Base-by-base conservation (phyloP, 2,329 filamentous ascomycete species). In the Pyrenochaeta sp. region DNA sequence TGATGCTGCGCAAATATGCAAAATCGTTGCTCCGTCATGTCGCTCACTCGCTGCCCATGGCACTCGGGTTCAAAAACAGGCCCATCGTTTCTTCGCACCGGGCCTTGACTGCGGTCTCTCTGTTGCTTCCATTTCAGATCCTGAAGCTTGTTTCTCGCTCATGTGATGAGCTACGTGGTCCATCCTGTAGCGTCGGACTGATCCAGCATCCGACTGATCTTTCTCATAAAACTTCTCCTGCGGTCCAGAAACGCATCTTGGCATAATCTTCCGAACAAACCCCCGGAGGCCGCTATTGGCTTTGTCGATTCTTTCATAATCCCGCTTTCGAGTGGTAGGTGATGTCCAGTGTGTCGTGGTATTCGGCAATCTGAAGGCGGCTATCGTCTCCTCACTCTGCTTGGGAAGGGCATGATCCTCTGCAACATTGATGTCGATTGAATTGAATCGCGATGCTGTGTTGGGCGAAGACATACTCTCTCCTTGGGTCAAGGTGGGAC, bases 271-370 rank as follows among this genome's bases (percentile, higher is more conserved):
- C 11, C 63, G 55, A 21, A 69, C 31, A 8, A 72, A 41, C 1
- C 69, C 68, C 6, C 68, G 58, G 1, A 72, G n/a, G 2, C 71
- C 71, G n/a, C 48, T 66, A 38, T 69, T 67, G n/a, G 65, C 63
- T 14, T 53, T 57, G 43, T 72, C 69, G 44, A 73, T 73, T 22
- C 65, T 55, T 15, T 65, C 63, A 44, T 73, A 73, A 39, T 73
- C 62, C 14, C 56, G 60, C 24, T 51, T 51, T 7, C 69, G 58
- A 7, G 69, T 70, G 48, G 55, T 58, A 1, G 65, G 63, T 4
- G 69, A 72, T 9, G 59, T 71, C 69, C 69, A 73, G 34, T 72
- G 64, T 53, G 63, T 72, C 4, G 62, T 67, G 2, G 66, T 70
- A 23, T 60, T 52, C 24, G 59, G 43, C 11, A 46, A 41, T 10